phyloP scores from a whole-genome alignment of 1,139 yeast species.

The Kurtzmaniella quercitrusa region DNA sequence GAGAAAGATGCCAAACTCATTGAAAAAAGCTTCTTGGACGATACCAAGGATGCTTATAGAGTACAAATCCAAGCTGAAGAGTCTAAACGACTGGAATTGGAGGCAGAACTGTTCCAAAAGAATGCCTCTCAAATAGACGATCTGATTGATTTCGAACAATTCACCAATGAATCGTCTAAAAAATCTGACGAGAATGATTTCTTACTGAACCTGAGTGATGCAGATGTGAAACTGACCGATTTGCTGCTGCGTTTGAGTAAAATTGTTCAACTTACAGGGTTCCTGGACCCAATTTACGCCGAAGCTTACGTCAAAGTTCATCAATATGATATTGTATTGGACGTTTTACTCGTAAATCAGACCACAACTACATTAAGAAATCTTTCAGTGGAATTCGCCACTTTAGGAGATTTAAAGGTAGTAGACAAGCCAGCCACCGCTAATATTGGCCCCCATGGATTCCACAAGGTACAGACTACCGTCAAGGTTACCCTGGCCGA shows the following conservation, averaged over 20 bases:
- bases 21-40: constrained; percentile 77
- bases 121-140: constrained; percentile 83
- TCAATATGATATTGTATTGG: constrained; percentile 93
- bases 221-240: constrained; percentile 50
- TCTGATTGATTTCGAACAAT: constrained; percentile 77
- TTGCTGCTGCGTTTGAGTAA: constrained; percentile 76
- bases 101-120: constrained; percentile 59
- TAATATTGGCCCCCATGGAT: constrained; percentile 94
- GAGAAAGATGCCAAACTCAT: constrained; percentile 49
- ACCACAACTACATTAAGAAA: constrained; percentile 88
- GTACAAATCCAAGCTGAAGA: constrained; percentile 55
- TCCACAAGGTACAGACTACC: constrained; percentile 84
- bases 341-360: constrained; percentile 91
- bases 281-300: constrained; percentile 96
- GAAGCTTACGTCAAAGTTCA: constrained; percentile 95
- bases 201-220: constrained; percentile 34
- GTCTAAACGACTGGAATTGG: constrained; percentile 50
- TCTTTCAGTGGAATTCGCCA: constrained; percentile 91
- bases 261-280: constrained; percentile 92
- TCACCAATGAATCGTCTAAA: constrained; percentile 18
- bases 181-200: constrained; percentile 48
- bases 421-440: constrained; percentile 91
- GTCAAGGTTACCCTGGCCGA: constrained; percentile 96
- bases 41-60: constrained; percentile 80
- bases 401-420: constrained; percentile 92